Evolutionary conservation across 2,329 filamentous ascomycete genomes (phyloP), one percentile per base, ranked within the genome.

Genomic region (Pseudopyricularia cyperi): DNA sequence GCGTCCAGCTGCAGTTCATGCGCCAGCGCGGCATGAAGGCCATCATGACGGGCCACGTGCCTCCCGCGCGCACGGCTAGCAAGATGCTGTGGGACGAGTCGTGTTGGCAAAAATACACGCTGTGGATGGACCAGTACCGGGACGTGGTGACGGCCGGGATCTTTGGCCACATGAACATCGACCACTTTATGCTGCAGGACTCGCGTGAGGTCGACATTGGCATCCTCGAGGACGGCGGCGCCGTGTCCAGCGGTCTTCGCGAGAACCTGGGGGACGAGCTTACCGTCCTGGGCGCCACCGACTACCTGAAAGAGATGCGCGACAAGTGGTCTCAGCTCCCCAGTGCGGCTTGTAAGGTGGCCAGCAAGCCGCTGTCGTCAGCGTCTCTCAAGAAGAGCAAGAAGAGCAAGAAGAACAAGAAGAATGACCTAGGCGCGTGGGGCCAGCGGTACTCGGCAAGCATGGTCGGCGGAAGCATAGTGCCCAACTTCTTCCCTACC

Each of bases 121-220:
- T 97, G 4, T 97, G 90, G 89, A 71, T 91, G 61, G 79, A 82
- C 58, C 89, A 94, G 65, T 98, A 89, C 66, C 85, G 93, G 33
- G 93, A 98, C 65, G 84, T 98, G 35, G 76, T 98, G 19, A 76
- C 90, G 19, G 82, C 79, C 12, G 82, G 81, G 26, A 63, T 95
- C 6, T 98, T 86, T 62, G 93, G 91, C 1, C 93, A 98, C 65
- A 97, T 98, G 93, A 98, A 98, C 62, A 87, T 96, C 57, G 93
- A 98, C 61, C 93, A 98, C 66, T 98, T 98, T 67, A 78, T 97
- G 62, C 71, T 98, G 15, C 88, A 95, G 60, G 91, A 97, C 64
- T 87, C 82, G 53, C 75, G 85, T 39, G 79, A 95, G 1, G 75
- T 96, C 52, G 75, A 86, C 55, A n/a, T 51, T 46, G 34, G 48